These are phyloP conservation scores for Aspergillus fumigatus DNA, from an alignment of 2,329 filamentous ascomycete species.

Conservation along the genomic window DNA sequence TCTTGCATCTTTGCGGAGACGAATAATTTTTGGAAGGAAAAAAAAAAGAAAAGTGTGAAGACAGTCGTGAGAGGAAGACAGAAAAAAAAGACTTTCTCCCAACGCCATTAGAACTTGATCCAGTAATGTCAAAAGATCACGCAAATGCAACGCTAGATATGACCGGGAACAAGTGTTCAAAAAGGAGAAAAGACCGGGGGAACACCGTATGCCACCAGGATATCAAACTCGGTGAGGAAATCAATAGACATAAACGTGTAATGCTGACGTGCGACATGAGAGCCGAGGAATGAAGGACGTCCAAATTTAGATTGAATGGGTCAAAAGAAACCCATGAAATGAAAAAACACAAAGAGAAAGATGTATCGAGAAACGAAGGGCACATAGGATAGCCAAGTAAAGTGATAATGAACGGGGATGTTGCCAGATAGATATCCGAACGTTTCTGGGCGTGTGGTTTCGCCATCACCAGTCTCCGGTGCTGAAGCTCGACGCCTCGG, in stretches of 20 bases:
- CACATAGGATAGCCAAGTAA: not conserved
- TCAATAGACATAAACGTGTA: not conserved
- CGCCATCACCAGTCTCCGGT: slow-evolving; percentile 15
- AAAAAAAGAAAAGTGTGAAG: not conserved
- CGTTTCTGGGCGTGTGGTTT: slow-evolving; percentile 13
- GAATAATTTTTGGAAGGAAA: not conserved
- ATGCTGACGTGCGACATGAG: not conserved
- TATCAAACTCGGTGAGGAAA: not conserved
- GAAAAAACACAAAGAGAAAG: not conserved
- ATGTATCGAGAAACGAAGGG: not conserved
- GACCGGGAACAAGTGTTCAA: not conserved
- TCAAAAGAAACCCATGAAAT: not conserved
- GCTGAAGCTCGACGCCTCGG: slow-evolving; percentile 20
- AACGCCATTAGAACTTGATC: not conserved
- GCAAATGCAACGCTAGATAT: not conserved
- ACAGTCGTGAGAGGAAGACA: not conserved
- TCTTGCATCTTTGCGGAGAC: not conserved
- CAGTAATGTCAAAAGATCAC: not conserved
- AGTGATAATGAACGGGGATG: slow-evolving; percentile 10
- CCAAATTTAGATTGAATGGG: not conserved
- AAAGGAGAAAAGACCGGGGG: not conserved
- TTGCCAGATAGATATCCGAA: slow-evolving; percentile 10
- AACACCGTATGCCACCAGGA: not conserved
- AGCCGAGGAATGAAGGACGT: not conserved
- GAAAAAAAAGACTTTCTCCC: not conserved